Evolutionary conservation across 257 asterid genomes (phyloP).

Genomic region (Solanum appendiculatum): DNA sequence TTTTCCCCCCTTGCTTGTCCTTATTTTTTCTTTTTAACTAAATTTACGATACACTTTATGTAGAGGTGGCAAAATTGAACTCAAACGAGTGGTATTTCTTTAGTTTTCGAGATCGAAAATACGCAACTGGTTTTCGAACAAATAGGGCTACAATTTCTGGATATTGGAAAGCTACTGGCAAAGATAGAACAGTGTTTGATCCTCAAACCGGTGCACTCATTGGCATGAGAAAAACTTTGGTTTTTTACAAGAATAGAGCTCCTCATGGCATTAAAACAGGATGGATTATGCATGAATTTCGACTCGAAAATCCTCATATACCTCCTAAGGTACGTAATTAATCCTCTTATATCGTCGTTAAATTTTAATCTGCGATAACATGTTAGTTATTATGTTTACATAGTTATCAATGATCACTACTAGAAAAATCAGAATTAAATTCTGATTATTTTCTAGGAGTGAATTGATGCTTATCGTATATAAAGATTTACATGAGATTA

Average conservation of each 20-base stretch:
- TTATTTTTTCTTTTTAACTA: not conserved
- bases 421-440: not conserved
- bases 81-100: slow-evolving; percentile 88
- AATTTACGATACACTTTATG: not conserved
- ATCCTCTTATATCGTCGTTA: not conserved
- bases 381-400: not conserved
- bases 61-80: slow-evolving; percentile 73
- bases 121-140: slow-evolving; percentile 60
- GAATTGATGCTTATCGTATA: not conserved
- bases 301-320: slow-evolving; percentile 55
- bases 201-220: slow-evolving; percentile 24
- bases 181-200: slow-evolving; percentile 56
- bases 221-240: slow-evolving; percentile 94
- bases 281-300: slow-evolving; percentile 96
- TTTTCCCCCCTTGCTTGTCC: not conserved
- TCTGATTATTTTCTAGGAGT: not conserved
- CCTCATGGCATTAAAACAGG: slow-evolving; percentile 81
- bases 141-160: slow-evolving; percentile 73
- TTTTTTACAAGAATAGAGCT: slow-evolving; percentile 77
- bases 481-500: too few relatives aligned
- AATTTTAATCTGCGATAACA: not conserved
- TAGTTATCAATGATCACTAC: not conserved
- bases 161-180: slow-evolving; percentile 93
- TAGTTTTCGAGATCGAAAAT: slow-evolving; percentile 74
- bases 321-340: slow-evolving; percentile 60